Conservation (phyloP, 306 rosid genomes). For the Dryas alaskensis region DNA sequence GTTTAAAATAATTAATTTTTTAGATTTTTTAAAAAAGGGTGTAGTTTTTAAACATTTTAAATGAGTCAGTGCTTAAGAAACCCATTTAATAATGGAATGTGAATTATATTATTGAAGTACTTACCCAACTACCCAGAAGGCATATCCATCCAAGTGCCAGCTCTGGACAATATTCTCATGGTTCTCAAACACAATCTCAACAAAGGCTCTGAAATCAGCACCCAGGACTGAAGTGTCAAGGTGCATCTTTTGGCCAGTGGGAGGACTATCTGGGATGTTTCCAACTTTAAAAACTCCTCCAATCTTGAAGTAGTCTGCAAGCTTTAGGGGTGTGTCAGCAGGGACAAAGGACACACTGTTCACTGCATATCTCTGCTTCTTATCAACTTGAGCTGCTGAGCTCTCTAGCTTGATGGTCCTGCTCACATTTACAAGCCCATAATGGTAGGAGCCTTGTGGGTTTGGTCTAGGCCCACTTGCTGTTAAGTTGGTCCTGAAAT, state of each 20-base stretch:
- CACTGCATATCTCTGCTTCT: conserved; percentile 80
- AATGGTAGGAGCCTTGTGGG: conserved; percentile 96
- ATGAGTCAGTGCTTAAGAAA: too few species aligned
- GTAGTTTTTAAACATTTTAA: too few species aligned
- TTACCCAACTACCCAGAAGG: conserved; percentile 98
- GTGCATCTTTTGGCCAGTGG: conserved; percentile 49
- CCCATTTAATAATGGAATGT: not conserved
- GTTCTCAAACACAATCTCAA: conserved; percentile 82
- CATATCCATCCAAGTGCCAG: conserved; percentile 83
- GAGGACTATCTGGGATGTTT: conserved; percentile 70
- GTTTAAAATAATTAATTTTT: too few species aligned
- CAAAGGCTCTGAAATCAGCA: conserved; percentile 71
- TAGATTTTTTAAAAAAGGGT: too few species aligned
- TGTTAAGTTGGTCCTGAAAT: conserved; percentile 75
- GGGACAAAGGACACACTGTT: conserved; percentile 70
- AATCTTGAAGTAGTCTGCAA: conserved; percentile 84
- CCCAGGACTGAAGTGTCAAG: conserved; percentile 88
- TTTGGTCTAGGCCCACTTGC: conserved; percentile 99
- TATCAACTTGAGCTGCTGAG: conserved; percentile 62
- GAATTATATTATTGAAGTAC: conserved; percentile 6
- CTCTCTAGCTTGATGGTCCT: conserved; percentile 64
- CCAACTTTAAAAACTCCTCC: conserved; percentile 67
- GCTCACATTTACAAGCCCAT: conserved; percentile 64
- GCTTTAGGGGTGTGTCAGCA: conserved; percentile 77
- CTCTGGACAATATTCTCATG: conserved; percentile 66